Base-by-base conservation (phyloP, 345 rosid genomes). In the Aurinia saxatilis region DNA sequence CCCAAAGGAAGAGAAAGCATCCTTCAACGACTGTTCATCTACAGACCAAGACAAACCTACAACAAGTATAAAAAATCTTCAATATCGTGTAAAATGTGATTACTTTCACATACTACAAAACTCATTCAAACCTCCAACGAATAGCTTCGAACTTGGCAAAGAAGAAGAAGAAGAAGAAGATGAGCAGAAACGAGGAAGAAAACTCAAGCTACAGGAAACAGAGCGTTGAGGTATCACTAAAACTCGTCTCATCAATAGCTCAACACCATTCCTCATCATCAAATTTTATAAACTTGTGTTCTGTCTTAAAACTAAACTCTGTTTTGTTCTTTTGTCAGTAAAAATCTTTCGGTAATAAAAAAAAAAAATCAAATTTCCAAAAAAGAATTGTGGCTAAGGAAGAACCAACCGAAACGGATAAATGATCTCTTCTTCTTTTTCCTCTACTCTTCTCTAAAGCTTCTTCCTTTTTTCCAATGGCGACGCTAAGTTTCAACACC, bases 11-110 rank as follows among this genome's bases (percentile, higher is more conserved):
- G 89, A 81, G 83, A 87, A 90, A 17, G 95, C 87, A 39, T 87
- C 89, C 73, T 75, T 77, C 44, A 91, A 75, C 10, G 93, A 84
- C 73, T 81, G 82, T 75, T 91, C 96, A 33, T 87, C 87, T 16
- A 85, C 87, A 4, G 89, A 81, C 86, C 81, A 81, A 0, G 97
- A 90, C 66, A 87, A 68, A 13, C 97, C 97, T 90, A 64, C 69
- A 25, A 25, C 9, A 10, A n/a, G 18, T 23, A 42, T 17, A 9
- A 42, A 44, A 65, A 31, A 70, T 46, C 39, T 4, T 34, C 21
- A 45, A 6, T 9, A 11, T 41, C 14, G 31, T 17, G 13, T 27
- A 48, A n/a, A 47, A 7, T 11, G 19, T 23, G 33, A 8, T 13
- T 29, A 27, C 10, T 33, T 15, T 7, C 7, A 27, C 6, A 27